Evolutionary conservation across 495 filamentous ascomycete genomes (phyloP), one percentile per base, ranked within the genome.

Genomic region (Talaromyces ruber): DNA sequence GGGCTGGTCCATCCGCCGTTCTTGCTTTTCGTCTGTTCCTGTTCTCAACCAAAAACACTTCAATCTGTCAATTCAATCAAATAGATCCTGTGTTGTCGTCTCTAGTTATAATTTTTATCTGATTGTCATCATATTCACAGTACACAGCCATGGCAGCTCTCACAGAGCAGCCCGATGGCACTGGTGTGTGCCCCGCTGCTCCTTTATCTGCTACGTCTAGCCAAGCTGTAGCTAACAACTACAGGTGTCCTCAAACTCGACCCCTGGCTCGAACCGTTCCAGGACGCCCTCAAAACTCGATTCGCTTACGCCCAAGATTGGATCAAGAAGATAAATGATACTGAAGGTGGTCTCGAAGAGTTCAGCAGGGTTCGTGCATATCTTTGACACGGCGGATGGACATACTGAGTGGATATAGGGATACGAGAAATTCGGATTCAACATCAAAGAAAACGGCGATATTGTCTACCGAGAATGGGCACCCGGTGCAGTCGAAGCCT

Each of bases 391-490:
- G 37, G 28, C 37, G 18, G 34, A 12, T 6, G 6, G n/a, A 6
- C 43, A 29, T 53, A 21, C 63, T 64, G 9, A 16, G 64, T 54
- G 21, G n/a, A 43, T 51, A 66, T 68, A 93, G 88, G 93, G 94
- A 32, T 89, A 86, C 61, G 92, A 98, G 71, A 85, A 75, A 60
- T 97, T 88, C 72, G 94, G 94, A 55, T 81, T 98, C 71, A 88
- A 88, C 68, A 84, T 89, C 59, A 79, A 84, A 64, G 79, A 86
- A 11, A 88, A 96, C 67, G 87, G 89, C 66, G 91, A 93, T 72
- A 91, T 98, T 66, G 81, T 77, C 51, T 98, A 98, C 76, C 84
- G 90, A 65, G 94, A 98, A 84, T 98, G 94, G 94, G 94, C 94
- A 2, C 93, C 94, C 55, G 93, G 90, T 77, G 93, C 91, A 58